phyloP scores from a whole-genome alignment of 2,329 filamentous ascomycete genomes.

The Trichoderma brevicompactum region DNA sequence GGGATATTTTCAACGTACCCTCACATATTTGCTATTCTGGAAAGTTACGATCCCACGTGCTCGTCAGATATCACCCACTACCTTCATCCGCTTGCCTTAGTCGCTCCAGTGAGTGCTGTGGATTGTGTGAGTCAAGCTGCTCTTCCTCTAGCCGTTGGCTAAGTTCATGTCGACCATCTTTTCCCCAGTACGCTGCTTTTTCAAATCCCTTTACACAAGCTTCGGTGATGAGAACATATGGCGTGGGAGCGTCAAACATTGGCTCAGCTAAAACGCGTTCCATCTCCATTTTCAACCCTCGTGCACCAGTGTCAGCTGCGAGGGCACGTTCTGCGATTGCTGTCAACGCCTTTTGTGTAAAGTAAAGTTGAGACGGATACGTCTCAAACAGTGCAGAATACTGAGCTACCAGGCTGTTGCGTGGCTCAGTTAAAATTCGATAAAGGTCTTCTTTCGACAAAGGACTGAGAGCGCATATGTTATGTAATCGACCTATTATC shows the following conservation, averaged over 20 bases:
- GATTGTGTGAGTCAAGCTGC: conserved; percentile 44
- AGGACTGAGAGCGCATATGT: conserved; percentile 82
- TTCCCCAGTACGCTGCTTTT: conserved; percentile 66
- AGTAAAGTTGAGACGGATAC: conserved; percentile 77
- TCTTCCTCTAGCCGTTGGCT: conserved; percentile 71
- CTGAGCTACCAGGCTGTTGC: conserved; percentile 84
- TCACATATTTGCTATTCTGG: background rate
- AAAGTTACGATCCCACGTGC: background rate
- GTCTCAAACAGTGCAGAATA: conserved; percentile 86
- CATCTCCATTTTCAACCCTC: conserved; percentile 79
- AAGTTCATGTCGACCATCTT: conserved; percentile 71
- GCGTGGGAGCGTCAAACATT: conserved; percentile 80
- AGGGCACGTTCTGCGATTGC: conserved; percentile 74
- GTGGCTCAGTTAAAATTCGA: conserved; percentile 88
- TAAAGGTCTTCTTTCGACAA: conserved; percentile 71
- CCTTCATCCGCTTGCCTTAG: conserved; percentile 54
- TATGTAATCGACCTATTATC: conserved; percentile 92
- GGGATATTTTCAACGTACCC: background rate
- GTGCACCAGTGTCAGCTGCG: conserved; percentile 71
- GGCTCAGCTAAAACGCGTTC: conserved; percentile 77
- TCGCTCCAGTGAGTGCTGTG: conserved; percentile 45
- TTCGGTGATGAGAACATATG: conserved; percentile 76
- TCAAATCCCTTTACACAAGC: conserved; percentile 66
- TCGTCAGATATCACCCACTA: conserved; percentile 44
- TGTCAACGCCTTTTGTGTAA: conserved; percentile 80